A percentile compares a stretch with the other conserved stretches of the same genome.
Evolutionary conservation across 2,329 filamentous ascomycete species (phyloP).

Genomic region (Pestalotiopsis sp.): DNA sequence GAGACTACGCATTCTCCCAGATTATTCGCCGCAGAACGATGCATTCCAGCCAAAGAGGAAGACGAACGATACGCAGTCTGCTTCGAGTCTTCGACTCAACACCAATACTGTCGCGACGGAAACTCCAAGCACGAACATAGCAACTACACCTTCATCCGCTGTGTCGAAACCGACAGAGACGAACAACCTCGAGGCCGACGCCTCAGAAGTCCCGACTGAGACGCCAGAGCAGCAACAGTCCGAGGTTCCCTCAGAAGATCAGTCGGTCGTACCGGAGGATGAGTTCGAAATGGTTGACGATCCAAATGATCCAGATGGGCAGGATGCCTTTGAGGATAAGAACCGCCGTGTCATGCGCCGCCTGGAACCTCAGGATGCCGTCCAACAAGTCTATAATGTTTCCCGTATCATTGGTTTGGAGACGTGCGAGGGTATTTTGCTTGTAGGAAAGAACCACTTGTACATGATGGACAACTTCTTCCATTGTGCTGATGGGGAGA

Average conservation of each 20-base stretch:
- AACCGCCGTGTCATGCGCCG: slow-evolving; percentile 97
- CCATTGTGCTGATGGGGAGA: slow-evolving; percentile 91
- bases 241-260: slow-evolving; percentile 24
- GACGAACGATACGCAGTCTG: slow-evolving; percentile 44
- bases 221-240: slow-evolving; percentile 19
- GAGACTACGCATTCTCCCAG: slow-evolving; percentile 84
- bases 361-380: slow-evolving; percentile 85
- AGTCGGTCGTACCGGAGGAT: slow-evolving; percentile 66
- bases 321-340: slow-evolving; percentile 89
- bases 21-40: slow-evolving; percentile 68
- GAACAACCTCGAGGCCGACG: neutral
- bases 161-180: slow-evolving; percentile 19
- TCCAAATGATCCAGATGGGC: slow-evolving; percentile 77
- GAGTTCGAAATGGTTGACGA: slow-evolving; percentile 97
- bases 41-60: slow-evolving; percentile 86
- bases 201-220: slow-evolving; percentile 15
- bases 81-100: slow-evolving; percentile 38
- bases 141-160: slow-evolving; percentile 20
- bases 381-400: slow-evolving; percentile 93
- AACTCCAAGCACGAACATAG: slow-evolving; percentile 19
- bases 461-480: slow-evolving; percentile 98
- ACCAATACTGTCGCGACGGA: slow-evolving; percentile 17
- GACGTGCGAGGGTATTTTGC: slow-evolving; percentile 89
- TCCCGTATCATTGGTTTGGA: slow-evolving; percentile 93
- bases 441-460: slow-evolving; percentile 87